Conservation (phyloP, 1,284 basidiomycete genomes). For the Ceratobasidium sp. region DNA sequence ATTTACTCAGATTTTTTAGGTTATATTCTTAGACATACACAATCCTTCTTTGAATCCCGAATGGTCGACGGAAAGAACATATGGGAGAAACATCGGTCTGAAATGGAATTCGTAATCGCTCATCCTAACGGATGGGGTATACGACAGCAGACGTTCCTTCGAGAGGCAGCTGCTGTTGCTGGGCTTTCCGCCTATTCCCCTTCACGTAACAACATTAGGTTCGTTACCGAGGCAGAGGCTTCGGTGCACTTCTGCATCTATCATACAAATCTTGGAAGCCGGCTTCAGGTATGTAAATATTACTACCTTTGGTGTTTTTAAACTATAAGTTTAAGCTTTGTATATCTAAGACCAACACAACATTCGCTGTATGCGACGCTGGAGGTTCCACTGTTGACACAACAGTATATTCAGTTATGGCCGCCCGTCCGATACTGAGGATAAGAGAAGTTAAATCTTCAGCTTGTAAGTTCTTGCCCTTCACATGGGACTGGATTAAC, state of each 20-base stretch:
- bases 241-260: slow-evolving; percentile 48
- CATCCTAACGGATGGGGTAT: slow-evolving; percentile 46
- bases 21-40: slow-evolving; percentile 44
- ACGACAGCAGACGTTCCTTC: slow-evolving; percentile 38
- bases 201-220: slow-evolving; percentile 17
- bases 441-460: neutral
- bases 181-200: neutral
- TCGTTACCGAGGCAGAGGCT: slow-evolving; percentile 50
- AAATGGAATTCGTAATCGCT: slow-evolving; percentile 42
- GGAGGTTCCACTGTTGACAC: neutral
- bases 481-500: too few relatives aligned
- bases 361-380: neutral
- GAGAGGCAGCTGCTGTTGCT: slow-evolving; percentile 41
- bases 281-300: slow-evolving; percentile 31
- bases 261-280: slow-evolving; percentile 16
- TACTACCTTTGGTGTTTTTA: too few relatives aligned
- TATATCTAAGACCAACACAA: neutral
- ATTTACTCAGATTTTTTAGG: slow-evolving; percentile 44
- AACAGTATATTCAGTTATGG: neutral
- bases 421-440: neutral
- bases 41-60: slow-evolving; percentile 34
- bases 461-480: neutral
- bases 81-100: slow-evolving; percentile 25
- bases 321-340: too few relatives aligned
- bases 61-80: slow-evolving; percentile 36